Percentiles rank a stretch among this genome's conserved stretches.
phyloP scores from a whole-genome alignment of 352 stramenopile genomes.

The Phytophthora macrochlamydospora region DNA sequence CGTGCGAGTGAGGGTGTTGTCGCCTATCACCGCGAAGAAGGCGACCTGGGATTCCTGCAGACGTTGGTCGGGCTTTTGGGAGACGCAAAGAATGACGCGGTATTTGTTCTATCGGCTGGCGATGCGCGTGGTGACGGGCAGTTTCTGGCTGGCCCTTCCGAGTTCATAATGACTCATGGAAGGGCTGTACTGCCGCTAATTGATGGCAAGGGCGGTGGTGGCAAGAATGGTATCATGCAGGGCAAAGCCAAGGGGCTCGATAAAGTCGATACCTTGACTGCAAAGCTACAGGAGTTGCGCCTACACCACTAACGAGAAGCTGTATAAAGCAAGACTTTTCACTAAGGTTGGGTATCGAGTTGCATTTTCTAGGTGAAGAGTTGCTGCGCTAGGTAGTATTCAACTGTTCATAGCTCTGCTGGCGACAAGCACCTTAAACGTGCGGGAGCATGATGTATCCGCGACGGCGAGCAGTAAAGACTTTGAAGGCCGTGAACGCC shows the following conservation, averaged over 20 bases:
- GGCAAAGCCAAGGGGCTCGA: conserved; percentile 71
- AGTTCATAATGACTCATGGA: conserved; percentile 62
- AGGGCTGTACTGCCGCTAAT: conserved; percentile 63
- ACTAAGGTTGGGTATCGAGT: no score
- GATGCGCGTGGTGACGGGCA: conserved; percentile 56
- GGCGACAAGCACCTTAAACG: conserved; percentile 11
- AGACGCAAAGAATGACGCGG: conserved; percentile 38
- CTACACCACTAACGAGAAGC: conserved; percentile 24
- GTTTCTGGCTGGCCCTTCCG: conserved; percentile 65
- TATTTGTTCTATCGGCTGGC: conserved; percentile 60
- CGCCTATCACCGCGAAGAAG: conserved; percentile 65
- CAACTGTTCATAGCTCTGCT: conserved; percentile 15
- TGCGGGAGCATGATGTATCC: conserved; percentile 56
- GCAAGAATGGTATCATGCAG: conserved; percentile 79
- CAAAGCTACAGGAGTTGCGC: conserved; percentile 49
- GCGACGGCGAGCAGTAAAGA: conserved; percentile 48
- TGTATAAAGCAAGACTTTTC: no score
- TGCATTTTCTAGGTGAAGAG: conserved; percentile 12
- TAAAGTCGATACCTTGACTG: conserved; percentile 51
- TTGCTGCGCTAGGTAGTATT: conserved; percentile 3
- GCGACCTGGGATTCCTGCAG: conserved; percentile 75
- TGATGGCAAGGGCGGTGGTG: conserved; percentile 74
- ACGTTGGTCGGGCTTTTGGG: conserved; percentile 53
- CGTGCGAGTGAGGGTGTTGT: conserved; percentile 38
- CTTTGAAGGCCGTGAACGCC: conserved; percentile 60